A percentile compares a stretch with the other conserved stretches of the same genome.
phyloP scores from a whole-genome alignment of 2,329 filamentous ascomycete species.

The Fusarium sp. region DNA sequence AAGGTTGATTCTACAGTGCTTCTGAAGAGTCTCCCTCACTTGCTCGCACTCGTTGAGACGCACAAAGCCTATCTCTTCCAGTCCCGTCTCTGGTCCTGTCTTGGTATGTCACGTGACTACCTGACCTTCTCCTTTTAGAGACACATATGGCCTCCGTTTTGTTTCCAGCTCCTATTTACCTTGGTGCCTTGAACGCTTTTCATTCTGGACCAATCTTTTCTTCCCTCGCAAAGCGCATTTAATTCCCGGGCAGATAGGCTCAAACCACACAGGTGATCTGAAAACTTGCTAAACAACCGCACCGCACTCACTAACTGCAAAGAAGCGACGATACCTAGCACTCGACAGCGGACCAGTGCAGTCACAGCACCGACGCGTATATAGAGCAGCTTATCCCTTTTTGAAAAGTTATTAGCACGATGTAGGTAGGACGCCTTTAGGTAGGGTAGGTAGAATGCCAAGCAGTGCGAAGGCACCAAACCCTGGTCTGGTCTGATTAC shows the following conservation, averaged over 20 bases:
- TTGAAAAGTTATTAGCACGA: not conserved
- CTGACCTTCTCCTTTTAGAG: not conserved
- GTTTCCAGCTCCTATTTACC: too few relatives aligned
- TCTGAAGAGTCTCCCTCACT: conserved; percentile 80
- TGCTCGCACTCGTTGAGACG: conserved; percentile 83
- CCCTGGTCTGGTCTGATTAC: not conserved
- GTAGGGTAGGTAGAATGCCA: not conserved
- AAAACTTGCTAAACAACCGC: too few relatives aligned
- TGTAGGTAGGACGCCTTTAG: not conserved
- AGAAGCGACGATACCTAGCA: too few relatives aligned
- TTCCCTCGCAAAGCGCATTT: too few relatives aligned
- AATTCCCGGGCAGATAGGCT: too few relatives aligned
- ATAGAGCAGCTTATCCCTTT: not conserved
- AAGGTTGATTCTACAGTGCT: conserved; percentile 89
- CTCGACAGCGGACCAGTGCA: not conserved
- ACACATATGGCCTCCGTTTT: not conserved
- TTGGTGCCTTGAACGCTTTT: too few relatives aligned
- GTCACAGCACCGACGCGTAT: not conserved
- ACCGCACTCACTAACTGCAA: too few relatives aligned
- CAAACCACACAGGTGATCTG: too few relatives aligned
- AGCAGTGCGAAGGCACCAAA: not conserved
- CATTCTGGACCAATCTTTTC: too few relatives aligned
- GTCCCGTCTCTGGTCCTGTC: not conserved
- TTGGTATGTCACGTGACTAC: not conserved
- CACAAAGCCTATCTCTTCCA: conserved; percentile 62